These are phyloP conservation scores for Sphagnum contortum DNA, from an alignment of 225 moss, liverwort and hornwort species.

Conservation along the genomic window DNA sequence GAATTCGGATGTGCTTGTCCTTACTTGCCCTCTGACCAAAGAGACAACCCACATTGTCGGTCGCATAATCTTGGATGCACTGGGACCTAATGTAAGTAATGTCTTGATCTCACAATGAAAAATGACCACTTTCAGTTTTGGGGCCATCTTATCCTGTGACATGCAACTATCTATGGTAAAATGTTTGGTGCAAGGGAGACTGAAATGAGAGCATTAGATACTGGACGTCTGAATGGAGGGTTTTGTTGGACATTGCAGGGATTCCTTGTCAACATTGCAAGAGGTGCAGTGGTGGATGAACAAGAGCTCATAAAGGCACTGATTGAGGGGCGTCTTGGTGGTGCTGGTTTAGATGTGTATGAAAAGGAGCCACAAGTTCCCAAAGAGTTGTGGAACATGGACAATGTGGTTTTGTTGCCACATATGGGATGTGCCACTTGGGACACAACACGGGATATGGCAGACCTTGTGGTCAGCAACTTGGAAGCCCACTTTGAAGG, in stretches of 20 bases:
- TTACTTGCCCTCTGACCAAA: slow-evolving; percentile 49
- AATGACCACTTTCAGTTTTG: too few relatives aligned
- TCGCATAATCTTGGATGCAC: slow-evolving; percentile 70
- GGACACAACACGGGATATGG: slow-evolving; percentile 61
- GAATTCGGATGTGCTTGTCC: slow-evolving; percentile 55
- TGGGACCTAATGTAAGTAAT: slow-evolving; percentile 56
- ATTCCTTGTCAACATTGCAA: slow-evolving; percentile 57
- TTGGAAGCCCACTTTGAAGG: slow-evolving; percentile 64
- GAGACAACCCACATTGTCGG: slow-evolving; percentile 54
- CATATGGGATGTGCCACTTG: slow-evolving; percentile 58
- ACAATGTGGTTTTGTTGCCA: slow-evolving; percentile 62
- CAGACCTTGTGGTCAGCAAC: slow-evolving; percentile 51
- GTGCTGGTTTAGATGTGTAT: slow-evolving; percentile 73
- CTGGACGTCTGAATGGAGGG: neutral
- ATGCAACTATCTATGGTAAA: too few relatives aligned
- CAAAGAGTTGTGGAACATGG: slow-evolving; percentile 62
- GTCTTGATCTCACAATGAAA: neutral
- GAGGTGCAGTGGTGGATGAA: slow-evolving; percentile 64
- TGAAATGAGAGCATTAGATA: too few relatives aligned
- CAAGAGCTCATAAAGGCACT: slow-evolving; percentile 62
- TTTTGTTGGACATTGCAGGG: slow-evolving; percentile 15
- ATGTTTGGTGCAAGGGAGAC: too few relatives aligned
- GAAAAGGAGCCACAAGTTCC: slow-evolving; percentile 66
- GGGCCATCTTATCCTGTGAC: too few relatives aligned
- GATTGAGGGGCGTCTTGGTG: slow-evolving; percentile 58